Base-by-base conservation (phyloP, 1,284 basidiomycete genomes). In the Cryptococcus sp. region DNA sequence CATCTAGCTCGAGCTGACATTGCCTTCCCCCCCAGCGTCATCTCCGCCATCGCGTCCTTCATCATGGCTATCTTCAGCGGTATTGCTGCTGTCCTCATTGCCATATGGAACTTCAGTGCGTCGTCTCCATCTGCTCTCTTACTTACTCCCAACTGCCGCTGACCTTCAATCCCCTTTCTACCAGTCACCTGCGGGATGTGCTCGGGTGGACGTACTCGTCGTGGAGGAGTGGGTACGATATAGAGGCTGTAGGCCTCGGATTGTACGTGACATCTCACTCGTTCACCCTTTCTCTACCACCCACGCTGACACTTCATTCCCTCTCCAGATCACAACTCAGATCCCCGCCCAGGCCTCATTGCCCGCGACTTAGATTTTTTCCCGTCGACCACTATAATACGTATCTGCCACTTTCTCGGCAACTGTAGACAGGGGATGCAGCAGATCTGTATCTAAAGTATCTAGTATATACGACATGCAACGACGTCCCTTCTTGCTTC, bases 1-100 rank as follows among this genome's bases (percentile, higher is more conserved):
- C 46, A 47, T 9, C 9, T 4, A n/a, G n/a, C n/a, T n/a, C n/a
- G 18, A 3, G 9, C 40, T 43, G 40, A 43, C 40, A n/a, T n/a
- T n/a, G 23, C 21, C 39, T 9, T 18, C 37, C 21, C 36, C 35
- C 18, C 8, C 28, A 56, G 54, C 46, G 50, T 59, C 40, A 46
- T 65, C 52, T 55, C 47, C 18, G 60, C 63, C 42, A 63, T 66
- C 46, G 66, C 65, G 37, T 46, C 44, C 33, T 57, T 70, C 55
- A 63, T 70, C 58, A 68, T 66, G 46, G 65, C 66, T 46, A 68
- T 70, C 65, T 68, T 70, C 58, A 53, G 53, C 24, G 68, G 70
- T 60, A 69, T 72, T 58, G 67, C 64, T 7, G 23, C 52, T 16
- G 68, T 72, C 16, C 55, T 72, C 4, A 59, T 66, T 39, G 70